Base-by-base conservation (phyloP, 257 asterid species). In the Perilla frutescens region DNA sequence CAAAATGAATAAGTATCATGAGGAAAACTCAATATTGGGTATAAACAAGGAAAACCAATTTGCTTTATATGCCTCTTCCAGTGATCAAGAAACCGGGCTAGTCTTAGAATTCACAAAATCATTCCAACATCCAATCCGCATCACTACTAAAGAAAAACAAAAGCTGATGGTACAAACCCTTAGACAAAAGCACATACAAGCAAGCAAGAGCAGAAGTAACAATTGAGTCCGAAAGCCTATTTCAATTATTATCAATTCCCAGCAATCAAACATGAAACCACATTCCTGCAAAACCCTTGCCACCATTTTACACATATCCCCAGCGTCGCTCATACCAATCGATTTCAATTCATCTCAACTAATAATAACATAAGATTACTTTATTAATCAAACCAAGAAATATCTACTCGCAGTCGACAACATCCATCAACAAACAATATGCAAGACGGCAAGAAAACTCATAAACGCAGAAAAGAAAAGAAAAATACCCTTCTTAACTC, bases 401-500 rank as follows among this genome's bases (percentile, higher is more conserved):
- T 5, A 65, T 2, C 9, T 40, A 26, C 54, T 14, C 8, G 15
- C 8, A 8, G 36, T 41, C 9, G 36, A 43, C 8, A 20, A 41
- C 20, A 20, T 20, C 36, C 58, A 31, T 20, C 20, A 32, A 13
- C 6, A 8, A 65, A 15, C 26, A 32, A 49, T 7, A 40, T 3
- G 10, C 5, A 65, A 48, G 6, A 47, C 59, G 10, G 39, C 69
- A 41, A 43, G 12, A 65, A 11, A 29, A 11, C 53, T 15, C 7
- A 31, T 50, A 31, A 62, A 15, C 4, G 15, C 1, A 34, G 7
- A 55, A 15, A 34, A 64, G 26, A 5, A 9, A 26, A 10, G 13
- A 10, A 29, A 36, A 26, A 32, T 83, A 93, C 98, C 98, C 87
- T 93, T 93, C 90, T 91, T 91, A 55, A 84, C 96, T 37, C 96